Evolutionary conservation across 352 stramenopile species (phyloP).

Genomic region (Phytopythium kandeliae): DNA sequence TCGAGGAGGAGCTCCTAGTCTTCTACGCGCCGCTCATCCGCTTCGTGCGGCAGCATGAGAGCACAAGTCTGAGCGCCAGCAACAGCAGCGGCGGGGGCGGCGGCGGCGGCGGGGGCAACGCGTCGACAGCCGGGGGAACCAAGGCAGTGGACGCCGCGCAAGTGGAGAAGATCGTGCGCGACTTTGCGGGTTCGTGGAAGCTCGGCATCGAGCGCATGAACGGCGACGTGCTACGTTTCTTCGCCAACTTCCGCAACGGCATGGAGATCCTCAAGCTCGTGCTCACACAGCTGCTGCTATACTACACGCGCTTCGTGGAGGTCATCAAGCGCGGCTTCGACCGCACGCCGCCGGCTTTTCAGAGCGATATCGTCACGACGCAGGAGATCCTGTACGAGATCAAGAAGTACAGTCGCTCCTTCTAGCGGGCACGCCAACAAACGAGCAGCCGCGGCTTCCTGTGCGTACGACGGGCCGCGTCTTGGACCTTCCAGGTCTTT

Average conservation of each 20-base stretch:
- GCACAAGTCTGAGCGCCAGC: conserved; percentile 51
- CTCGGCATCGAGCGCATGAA: conserved; percentile 97
- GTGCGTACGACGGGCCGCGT: neutral
- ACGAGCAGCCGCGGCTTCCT: neutral
- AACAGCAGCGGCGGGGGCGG: conserved; percentile 5
- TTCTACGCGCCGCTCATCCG: conserved; percentile 95
- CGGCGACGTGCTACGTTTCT: conserved; percentile 96
- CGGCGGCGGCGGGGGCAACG: conserved; percentile 1
- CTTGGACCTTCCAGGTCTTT: neutral
- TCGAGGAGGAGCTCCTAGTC: conserved; percentile 94
- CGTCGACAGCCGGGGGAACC: conserved; percentile 8
- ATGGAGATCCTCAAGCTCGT: conserved; percentile 99
- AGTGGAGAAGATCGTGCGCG: conserved; percentile 92
- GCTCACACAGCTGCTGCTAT: conserved; percentile 96
- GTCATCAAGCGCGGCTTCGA: conserved; percentile 92
- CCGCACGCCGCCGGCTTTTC: conserved; percentile 70
- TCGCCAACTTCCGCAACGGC: conserved; percentile 97
- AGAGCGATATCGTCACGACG: conserved; percentile 93
- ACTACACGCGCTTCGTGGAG: conserved; percentile 98
- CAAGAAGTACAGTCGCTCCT: conserved; percentile 95
- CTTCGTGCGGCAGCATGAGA: conserved; percentile 96
- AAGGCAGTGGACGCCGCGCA: conserved; percentile 82
- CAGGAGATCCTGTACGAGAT: conserved; percentile 97
- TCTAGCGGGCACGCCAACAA: conserved; percentile 32
- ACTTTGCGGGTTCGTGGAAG: conserved; percentile 97